A percentile compares a stretch with the other conserved stretches of the same genome.
phyloP scores from a whole-genome alignment of 495 filamentous ascomycete species.

The Mytilinidion resinicola region DNA sequence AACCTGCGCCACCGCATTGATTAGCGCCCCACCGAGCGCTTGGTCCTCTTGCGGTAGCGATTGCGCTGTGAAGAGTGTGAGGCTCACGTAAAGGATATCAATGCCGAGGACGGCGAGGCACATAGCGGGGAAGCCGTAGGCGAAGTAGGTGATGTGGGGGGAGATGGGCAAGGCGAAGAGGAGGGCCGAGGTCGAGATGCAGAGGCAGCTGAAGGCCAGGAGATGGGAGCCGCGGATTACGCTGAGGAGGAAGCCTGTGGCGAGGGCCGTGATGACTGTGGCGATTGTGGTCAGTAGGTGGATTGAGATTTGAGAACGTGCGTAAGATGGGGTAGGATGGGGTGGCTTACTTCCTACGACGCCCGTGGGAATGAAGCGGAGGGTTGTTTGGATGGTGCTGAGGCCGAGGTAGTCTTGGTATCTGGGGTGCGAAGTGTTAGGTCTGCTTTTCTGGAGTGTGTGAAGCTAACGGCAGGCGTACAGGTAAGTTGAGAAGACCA shows the following conservation, averaged over 20 bases:
- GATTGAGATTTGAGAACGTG: too few species aligned
- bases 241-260: conserved; percentile 50
- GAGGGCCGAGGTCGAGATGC: conserved; percentile 45
- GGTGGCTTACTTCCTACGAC: conserved; percentile 37
- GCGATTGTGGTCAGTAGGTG: background rate
- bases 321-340: background rate
- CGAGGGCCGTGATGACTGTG: conserved; percentile 39
- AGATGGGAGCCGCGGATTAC: conserved; percentile 48
- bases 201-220: conserved; percentile 47
- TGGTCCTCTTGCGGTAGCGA: conserved; percentile 53
- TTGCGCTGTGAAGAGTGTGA: conserved; percentile 55
- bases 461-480: background rate
- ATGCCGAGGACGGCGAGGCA: conserved; percentile 52
- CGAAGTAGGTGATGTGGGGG: conserved; percentile 50
- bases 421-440: conserved; percentile 9
- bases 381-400: conserved; percentile 49
- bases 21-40: conserved; percentile 53
- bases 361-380: conserved; percentile 57
- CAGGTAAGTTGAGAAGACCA: conserved; percentile 57
- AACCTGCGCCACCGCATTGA: conserved; percentile 54
- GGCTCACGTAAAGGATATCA: conserved; percentile 51
- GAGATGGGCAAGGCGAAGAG: conserved; percentile 54
- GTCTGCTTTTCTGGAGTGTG: background rate
- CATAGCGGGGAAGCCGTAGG: conserved; percentile 54
- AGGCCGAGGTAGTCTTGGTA: conserved; percentile 56